Evolutionary conservation across 208 protist genomes (phyloP).

Genomic region (Trypanosoma rangeli): DNA sequence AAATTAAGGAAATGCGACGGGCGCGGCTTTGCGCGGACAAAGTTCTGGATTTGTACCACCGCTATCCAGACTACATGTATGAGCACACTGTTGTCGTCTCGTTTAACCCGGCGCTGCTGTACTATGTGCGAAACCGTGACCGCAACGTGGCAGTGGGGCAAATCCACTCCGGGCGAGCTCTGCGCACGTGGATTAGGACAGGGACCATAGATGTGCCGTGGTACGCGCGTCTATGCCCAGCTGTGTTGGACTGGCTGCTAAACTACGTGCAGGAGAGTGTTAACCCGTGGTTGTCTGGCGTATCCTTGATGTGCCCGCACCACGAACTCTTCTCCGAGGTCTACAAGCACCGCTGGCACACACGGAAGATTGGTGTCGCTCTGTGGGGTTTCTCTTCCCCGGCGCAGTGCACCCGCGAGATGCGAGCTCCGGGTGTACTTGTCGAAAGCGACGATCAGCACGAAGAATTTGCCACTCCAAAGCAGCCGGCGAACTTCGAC

Average conservation of each 20-base stretch:
- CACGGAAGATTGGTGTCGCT: constrained; percentile 66
- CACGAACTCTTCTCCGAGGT: constrained; percentile 56
- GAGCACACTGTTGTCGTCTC: constrained; percentile 85
- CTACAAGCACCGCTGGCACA: constrained; percentile 68
- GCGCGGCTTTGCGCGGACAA: constrained; percentile 67
- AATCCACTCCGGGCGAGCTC: constrained; percentile 50
- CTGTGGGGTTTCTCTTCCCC: constrained; percentile 75
- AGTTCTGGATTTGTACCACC: constrained; percentile 75
- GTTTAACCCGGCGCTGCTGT: constrained; percentile 70
- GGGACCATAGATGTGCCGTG: constrained; percentile 32
- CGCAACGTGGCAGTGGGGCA: constrained; percentile 71
- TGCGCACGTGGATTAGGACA: constrained; percentile 37
- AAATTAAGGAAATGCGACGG: constrained; percentile 76
- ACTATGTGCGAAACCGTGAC: constrained; percentile 68
- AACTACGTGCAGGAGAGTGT: constrained; percentile 53
- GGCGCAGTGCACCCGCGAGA: constrained; percentile 59
- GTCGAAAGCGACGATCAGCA: constrained; percentile 75
- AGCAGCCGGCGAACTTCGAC: constrained; percentile 64
- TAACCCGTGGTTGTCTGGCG: constrained; percentile 72
- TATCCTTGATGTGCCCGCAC: constrained; percentile 75
- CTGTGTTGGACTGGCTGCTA: constrained; percentile 45
- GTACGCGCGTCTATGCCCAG: constrained; percentile 50
- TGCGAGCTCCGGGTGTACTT: constrained; percentile 68
- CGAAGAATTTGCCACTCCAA: constrained; percentile 59
- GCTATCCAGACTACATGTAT: constrained; percentile 89